phyloP scores from a whole-genome alignment of 768 basidiomycete species.

The Lenzites betulinus region DNA sequence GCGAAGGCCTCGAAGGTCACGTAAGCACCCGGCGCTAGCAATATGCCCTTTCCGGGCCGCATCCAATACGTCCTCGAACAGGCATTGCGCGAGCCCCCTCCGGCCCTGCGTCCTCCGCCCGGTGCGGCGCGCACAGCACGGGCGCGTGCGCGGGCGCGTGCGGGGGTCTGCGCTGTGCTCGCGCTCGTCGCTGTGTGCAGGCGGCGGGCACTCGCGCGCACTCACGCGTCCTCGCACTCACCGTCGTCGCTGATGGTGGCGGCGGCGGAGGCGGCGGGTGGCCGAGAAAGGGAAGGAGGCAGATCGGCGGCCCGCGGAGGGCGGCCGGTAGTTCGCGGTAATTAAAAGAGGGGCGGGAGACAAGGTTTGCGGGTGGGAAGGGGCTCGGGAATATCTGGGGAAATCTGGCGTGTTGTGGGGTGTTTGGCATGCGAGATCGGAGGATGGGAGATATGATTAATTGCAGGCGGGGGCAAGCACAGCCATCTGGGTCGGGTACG shows the following conservation, averaged over 20 bases:
- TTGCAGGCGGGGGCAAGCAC: conserved; percentile 20
- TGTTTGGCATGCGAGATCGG: conserved; percentile 17
- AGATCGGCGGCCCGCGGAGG: conserved; percentile 14
- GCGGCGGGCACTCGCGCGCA: too few species aligned
- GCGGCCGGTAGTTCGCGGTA: conserved; percentile 22
- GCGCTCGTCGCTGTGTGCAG: too few species aligned
- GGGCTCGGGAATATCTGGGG: conserved; percentile 9
- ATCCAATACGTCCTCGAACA: conserved; percentile 3
- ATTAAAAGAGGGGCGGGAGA: conserved; percentile 13
- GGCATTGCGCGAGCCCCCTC: background rate
- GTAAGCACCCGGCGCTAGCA: conserved; percentile 18
- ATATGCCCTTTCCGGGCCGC: conserved; percentile 19
- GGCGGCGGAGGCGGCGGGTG: conserved; percentile 1
- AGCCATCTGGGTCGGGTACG: conserved; percentile 22
- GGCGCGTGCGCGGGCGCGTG: background rate
- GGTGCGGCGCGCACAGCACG: conserved; percentile 5
- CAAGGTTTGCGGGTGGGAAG: conserved; percentile 17
- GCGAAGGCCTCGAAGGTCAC: conserved; percentile 13
- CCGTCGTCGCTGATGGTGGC: background rate
- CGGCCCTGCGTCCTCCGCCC: background rate
- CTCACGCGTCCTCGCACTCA: too few species aligned
- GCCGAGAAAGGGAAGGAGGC: background rate
- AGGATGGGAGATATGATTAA: conserved; percentile 22
- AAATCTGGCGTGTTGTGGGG: conserved; percentile 14
- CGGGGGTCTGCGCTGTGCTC: too few species aligned